phyloP scores from a whole-genome alignment of 176 grass and related monocot species.

The Avena eriantha region DNA sequence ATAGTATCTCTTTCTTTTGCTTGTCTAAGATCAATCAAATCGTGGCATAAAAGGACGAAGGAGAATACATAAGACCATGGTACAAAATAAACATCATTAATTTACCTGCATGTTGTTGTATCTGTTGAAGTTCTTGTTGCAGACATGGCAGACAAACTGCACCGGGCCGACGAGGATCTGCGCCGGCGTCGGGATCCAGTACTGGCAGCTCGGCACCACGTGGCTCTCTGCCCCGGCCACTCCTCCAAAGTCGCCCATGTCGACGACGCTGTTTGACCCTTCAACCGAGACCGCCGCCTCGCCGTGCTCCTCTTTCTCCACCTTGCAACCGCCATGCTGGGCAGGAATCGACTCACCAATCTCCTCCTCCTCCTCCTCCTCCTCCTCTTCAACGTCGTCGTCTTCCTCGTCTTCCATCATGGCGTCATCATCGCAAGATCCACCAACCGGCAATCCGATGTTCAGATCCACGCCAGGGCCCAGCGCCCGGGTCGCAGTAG shows the following conservation, averaged over 20 bases:
- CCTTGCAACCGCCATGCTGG: slow-evolving; percentile 30
- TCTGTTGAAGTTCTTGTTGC: slow-evolving; percentile 90
- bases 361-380: slow-evolving; percentile 40
- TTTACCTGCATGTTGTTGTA: slow-evolving; percentile 98
- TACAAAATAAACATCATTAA: neutral
- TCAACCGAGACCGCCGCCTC: slow-evolving; percentile 35
- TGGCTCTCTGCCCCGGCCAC: neutral
- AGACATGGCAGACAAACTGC: slow-evolving; percentile 87
- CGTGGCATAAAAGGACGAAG: neutral
- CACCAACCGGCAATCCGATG: slow-evolving; percentile 58
- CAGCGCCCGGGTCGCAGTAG: neutral
- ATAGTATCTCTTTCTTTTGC: neutral
- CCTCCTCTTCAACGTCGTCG: slow-evolving; percentile 17
- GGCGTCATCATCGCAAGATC: slow-evolving; percentile 20
- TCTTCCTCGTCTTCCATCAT: too few species aligned
- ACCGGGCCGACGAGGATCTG: slow-evolving; percentile 91
- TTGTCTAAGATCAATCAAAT: neutral
- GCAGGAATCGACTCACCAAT: slow-evolving; percentile 15
- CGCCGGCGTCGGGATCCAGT: slow-evolving; percentile 84
- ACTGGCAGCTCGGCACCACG: slow-evolving; percentile 34
- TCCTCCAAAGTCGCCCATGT: slow-evolving; percentile 15
- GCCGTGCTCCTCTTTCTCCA: slow-evolving; percentile 12
- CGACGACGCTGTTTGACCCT: slow-evolving; percentile 15
- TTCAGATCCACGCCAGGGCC: slow-evolving; percentile 60
- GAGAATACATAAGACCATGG: neutral